Evolutionary conservation across 1,139 yeast genomes (phyloP).

Genomic region (Blastobotrys buckinghamii): DNA sequence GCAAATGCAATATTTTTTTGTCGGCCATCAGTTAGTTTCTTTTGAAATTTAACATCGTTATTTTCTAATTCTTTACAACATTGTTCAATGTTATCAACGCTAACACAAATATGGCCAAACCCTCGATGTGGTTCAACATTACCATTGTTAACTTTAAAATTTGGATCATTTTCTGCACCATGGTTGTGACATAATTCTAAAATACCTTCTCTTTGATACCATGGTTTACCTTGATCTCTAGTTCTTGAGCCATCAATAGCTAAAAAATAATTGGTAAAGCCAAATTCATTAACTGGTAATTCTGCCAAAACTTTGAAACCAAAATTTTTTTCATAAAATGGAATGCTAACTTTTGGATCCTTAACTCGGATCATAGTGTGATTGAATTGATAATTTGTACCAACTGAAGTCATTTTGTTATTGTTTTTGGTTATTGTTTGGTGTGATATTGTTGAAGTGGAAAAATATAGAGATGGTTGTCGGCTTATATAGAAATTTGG

Average conservation of each 20-base stretch:
- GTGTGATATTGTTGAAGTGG: background rate
- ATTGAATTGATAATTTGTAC: slow-evolving; percentile 22
- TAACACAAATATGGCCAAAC: slow-evolving; percentile 86
- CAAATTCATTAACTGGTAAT: slow-evolving; percentile 48
- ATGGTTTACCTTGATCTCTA: slow-evolving; percentile 42
- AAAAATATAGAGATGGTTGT: background rate
- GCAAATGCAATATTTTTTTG: slow-evolving; percentile 91
- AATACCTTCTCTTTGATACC: slow-evolving; percentile 67
- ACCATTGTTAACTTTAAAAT: slow-evolving; percentile 66
- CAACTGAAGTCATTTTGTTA: background rate
- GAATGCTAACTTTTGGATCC: slow-evolving; percentile 67
- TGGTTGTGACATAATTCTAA: slow-evolving; percentile 80
- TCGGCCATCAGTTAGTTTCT: slow-evolving; percentile 81
- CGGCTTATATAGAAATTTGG: too few species aligned
- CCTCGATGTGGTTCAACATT: slow-evolving; percentile 81
- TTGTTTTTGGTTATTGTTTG: background rate
- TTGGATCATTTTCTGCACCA: slow-evolving; percentile 60
- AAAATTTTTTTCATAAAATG: slow-evolving; percentile 68
- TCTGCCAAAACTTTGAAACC: slow-evolving; percentile 62
- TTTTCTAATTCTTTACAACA: slow-evolving; percentile 50
- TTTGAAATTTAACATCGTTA: slow-evolving; percentile 69
- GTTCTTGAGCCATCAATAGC: slow-evolving; percentile 48
- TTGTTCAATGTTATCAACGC: slow-evolving; percentile 71
- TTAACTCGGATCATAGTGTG: slow-evolving; percentile 64
- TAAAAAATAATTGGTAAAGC: slow-evolving; percentile 64